Evolutionary conservation across 345 rosid species (phyloP).

Genomic region (Raphanus raphanistrum): DNA sequence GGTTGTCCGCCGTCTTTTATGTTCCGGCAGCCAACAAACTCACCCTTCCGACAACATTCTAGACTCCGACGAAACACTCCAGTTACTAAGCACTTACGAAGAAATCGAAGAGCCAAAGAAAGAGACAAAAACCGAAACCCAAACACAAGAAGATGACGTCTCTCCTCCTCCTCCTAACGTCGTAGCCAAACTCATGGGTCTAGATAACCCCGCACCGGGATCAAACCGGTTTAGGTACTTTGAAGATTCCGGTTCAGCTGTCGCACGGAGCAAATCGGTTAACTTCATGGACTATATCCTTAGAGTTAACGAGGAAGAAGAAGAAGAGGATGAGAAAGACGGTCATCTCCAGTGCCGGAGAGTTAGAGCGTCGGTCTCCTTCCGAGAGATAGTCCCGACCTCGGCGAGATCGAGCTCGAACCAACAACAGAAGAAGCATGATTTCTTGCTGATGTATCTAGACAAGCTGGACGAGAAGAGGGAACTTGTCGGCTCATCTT

Average conservation of each 20-base stretch:
- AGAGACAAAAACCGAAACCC: slow-evolving; percentile 24
- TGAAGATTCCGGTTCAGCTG: slow-evolving; percentile 44
- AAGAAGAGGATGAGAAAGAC: slow-evolving; percentile 38
- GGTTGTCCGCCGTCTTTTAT: slow-evolving; percentile 57
- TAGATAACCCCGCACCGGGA: slow-evolving; percentile 58
- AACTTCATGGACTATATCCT: slow-evolving; percentile 82
- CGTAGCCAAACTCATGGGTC: slow-evolving; percentile 88
- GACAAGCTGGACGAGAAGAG: slow-evolving; percentile 42
- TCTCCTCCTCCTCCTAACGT: slow-evolving; percentile 49
- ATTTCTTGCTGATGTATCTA: slow-evolving; percentile 48
- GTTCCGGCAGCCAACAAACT: slow-evolving; percentile 69
- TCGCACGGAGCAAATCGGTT: slow-evolving; percentile 75
- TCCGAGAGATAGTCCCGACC: slow-evolving; percentile 57
- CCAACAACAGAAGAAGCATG: slow-evolving; percentile 44
- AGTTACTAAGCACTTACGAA: slow-evolving; percentile 32
- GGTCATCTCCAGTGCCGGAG: slow-evolving; percentile 50
- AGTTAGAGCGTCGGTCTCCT: slow-evolving; percentile 74
- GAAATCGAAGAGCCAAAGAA: slow-evolving; percentile 27
- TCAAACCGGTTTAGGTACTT: slow-evolving; percentile 43
- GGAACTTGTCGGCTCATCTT: slow-evolving; percentile 34
- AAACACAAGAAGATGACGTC: slow-evolving; percentile 32
- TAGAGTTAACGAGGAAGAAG: slow-evolving; percentile 41
- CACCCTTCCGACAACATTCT: slow-evolving; percentile 55
- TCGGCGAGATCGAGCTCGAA: slow-evolving; percentile 23
- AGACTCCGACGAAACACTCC: slow-evolving; percentile 30